Percentiles rank a stretch among this genome's conserved stretches.
phyloP scores from a whole-genome alignment of 73 alveolate genomes.

The Symbiodinium natans region DNA sequence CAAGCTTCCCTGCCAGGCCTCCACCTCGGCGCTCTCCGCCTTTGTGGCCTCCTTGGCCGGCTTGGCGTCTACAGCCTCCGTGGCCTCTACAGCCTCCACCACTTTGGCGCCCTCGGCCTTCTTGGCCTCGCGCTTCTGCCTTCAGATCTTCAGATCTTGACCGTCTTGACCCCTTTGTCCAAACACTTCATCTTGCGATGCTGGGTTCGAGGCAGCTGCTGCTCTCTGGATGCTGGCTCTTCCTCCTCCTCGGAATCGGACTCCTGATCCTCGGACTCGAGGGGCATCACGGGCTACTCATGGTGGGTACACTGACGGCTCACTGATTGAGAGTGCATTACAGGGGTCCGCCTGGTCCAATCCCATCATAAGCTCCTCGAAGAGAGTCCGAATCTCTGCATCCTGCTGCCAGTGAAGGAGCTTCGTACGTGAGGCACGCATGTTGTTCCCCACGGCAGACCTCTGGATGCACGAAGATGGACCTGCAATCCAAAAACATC shows the following conservation, averaged over 20 bases:
- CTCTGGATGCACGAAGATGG: conserved; percentile 81
- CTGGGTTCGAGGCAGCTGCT: conserved; percentile 6
- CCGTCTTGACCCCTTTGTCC: too few species aligned
- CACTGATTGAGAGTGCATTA: background rate
- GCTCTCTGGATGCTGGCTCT: conserved; percentile 16
- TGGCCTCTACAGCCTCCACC: too few species aligned
- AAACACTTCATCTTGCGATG: too few species aligned
- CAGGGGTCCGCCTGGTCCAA: conserved; percentile 36
- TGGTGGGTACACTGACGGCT: background rate
- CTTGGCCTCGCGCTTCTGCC: conserved; percentile 75
- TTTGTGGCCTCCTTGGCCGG: background rate
- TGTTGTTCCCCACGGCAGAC: background rate
- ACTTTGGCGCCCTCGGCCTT: background rate
- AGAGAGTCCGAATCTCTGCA: conserved; percentile 49
- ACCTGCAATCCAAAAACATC: background rate
- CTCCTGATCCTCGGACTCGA: conserved; percentile 38
- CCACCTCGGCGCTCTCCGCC: background rate
- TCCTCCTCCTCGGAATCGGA: conserved; percentile 78
- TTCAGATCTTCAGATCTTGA: background rate
- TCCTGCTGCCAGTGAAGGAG: background rate
- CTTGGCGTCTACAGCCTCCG: background rate
- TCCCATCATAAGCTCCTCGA: conserved; percentile 84
- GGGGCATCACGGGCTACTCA: too few species aligned
- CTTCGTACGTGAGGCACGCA: too few species aligned
- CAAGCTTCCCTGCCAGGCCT: background rate